Evolutionary conservation across 2,329 filamentous ascomycete species (phyloP).

Genomic region (Metarhizium humberi): DNA sequence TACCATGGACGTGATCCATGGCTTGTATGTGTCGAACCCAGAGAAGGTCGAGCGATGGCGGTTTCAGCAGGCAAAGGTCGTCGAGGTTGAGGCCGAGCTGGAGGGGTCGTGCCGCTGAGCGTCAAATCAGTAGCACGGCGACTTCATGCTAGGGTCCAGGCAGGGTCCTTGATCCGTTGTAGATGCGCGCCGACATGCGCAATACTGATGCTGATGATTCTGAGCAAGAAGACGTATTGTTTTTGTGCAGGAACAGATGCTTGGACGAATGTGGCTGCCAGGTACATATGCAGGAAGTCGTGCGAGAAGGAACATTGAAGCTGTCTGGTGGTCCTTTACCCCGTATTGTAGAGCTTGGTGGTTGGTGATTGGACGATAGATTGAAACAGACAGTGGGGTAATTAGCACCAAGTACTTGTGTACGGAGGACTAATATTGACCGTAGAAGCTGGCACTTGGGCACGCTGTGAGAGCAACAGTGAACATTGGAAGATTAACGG

Average conservation of each 20-base stretch:
- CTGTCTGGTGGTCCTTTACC: not conserved
- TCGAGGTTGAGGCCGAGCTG: not conserved
- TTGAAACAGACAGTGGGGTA: no score
- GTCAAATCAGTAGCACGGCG: not conserved
- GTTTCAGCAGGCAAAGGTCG: not conserved
- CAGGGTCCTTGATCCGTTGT: not conserved
- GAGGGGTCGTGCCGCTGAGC: not conserved
- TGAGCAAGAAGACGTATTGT: not conserved
- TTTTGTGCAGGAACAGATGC: not conserved
- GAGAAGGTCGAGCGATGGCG: not conserved
- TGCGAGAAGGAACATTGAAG: not conserved
- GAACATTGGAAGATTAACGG: no score
- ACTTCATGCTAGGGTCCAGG: constrained; percentile 2
- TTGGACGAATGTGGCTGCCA: not conserved
- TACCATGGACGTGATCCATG: constrained; percentile 2
- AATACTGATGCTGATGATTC: not conserved
- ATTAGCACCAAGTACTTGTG: no score
- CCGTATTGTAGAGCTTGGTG: not conserved
- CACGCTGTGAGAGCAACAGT: no score
- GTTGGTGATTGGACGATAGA: not conserved
- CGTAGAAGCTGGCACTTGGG: no score
- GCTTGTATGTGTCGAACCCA: not conserved
- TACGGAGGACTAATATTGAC: no score
- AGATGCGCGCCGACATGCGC: not conserved
- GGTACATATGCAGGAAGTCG: not conserved